These are phyloP conservation scores for Kuraishia capsulata DNA, from an alignment of 805 yeast species.

Conservation along the genomic window DNA sequence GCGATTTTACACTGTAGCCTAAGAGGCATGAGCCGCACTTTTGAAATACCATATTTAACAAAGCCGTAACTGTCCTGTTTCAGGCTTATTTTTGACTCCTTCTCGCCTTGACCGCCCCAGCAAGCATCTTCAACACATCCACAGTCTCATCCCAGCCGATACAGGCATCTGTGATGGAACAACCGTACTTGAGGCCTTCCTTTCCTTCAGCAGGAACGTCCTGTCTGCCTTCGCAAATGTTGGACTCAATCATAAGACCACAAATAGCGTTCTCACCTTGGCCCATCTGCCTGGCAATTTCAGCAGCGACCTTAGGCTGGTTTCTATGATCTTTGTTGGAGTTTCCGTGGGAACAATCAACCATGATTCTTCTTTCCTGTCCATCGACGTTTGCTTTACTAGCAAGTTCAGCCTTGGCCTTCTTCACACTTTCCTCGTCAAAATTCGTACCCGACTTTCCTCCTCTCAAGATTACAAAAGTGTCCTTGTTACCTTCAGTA, in stretches of 20 bases:
- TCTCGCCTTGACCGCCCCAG: conserved; percentile 79
- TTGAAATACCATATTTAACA: too few relatives aligned
- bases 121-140: conserved; percentile 65
- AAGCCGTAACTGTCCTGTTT: too few relatives aligned
- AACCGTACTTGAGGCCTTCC: conserved; percentile 76
- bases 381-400: conserved; percentile 24
- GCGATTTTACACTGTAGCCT: too few relatives aligned
- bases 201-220: conserved; percentile 54
- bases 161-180: conserved; percentile 95
- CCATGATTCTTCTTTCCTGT: conserved; percentile 59
- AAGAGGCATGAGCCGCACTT: too few relatives aligned
- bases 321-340: conserved; percentile 89
- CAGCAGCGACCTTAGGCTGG: conserved; percentile 86
- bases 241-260: conserved; percentile 94
- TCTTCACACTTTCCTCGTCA: conserved; percentile 70
- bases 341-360: conserved; percentile 98
- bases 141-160: conserved; percentile 88
- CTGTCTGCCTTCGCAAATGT: conserved; percentile 89
- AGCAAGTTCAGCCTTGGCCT: conserved; percentile 57
- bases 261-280: conserved; percentile 73
- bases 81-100: too few relatives aligned
- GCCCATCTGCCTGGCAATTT: conserved; percentile 74
- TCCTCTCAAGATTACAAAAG: conserved; percentile 93
- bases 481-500: conserved; percentile 90
- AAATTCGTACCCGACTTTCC: conserved; percentile 92